These are phyloP conservation scores for Thelephora aurantiotincta DNA, from an alignment of 768 basidiomycete genomes.

Conservation along the genomic window DNA sequence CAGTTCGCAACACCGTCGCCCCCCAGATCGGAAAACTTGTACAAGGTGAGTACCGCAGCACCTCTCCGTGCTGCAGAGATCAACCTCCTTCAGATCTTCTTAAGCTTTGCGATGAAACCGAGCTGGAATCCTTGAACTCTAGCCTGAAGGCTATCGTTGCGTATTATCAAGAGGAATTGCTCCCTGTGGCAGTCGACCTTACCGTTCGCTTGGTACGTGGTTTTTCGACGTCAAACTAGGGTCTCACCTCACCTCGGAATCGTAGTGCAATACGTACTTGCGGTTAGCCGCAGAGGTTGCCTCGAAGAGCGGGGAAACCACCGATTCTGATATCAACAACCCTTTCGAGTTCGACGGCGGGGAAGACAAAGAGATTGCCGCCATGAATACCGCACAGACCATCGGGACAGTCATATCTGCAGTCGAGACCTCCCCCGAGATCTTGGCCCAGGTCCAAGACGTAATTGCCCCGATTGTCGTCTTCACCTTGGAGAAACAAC, in stretches of 20 bases:
- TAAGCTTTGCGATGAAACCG: conserved; percentile 83
- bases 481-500: conserved; percentile 63
- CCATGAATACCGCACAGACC: conserved; percentile 81
- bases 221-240: conserved; percentile 1
- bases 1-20: conserved; percentile 56
- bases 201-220: conserved; percentile 56
- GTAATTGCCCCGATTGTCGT: conserved; percentile 66
- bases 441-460: conserved; percentile 68
- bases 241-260: background rate
- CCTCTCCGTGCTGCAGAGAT: conserved; percentile 1
- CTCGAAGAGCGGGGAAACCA: conserved; percentile 26
- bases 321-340: conserved; percentile 41
- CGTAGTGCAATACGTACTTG: conserved; percentile 69
- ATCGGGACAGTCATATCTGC: conserved; percentile 67
- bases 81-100: conserved; percentile 43
- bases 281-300: conserved; percentile 64
- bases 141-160: conserved; percentile 83
- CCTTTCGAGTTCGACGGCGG: conserved; percentile 37
- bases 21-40: conserved; percentile 79
- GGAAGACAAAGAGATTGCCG: conserved; percentile 78
- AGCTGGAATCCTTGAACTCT: conserved; percentile 70
- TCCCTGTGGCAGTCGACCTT: conserved; percentile 75
- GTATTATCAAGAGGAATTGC: conserved; percentile 68
- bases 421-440: conserved; percentile 59
- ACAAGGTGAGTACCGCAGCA: conserved; percentile 36